Evolutionary conservation across 1,284 basidiomycete genomes (phyloP), one percentile per base, ranked within the genome.

Genomic region (Cutaneotrichosporon sp.): DNA sequence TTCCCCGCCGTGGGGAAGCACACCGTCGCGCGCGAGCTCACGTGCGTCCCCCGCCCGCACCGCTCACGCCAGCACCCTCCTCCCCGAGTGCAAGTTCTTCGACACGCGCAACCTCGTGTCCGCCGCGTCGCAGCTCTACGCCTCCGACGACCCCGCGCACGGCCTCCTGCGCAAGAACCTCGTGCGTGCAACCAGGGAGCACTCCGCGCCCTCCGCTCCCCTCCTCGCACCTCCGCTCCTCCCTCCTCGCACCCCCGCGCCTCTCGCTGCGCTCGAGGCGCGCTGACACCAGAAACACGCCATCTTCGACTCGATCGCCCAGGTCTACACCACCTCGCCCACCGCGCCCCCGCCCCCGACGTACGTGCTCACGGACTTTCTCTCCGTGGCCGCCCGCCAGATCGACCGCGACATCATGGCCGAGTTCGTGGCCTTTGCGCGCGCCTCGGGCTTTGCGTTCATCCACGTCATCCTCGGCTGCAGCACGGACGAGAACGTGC

Each of bases 1-100:
- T 74, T 71, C 60, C 73, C 73, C 20, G 72, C 66, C 2, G 69
- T 73, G 11, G 73, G 73, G 49, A 75, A 75, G 59, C 60, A 64
- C 11, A 61, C 69, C 7, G 67, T 70, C 13, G 72, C 72, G 2
- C 53, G 62, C 36, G 69, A 71, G 60, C 63, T 75, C 3, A 58
- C 62, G 73, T 75, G 46, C 64, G 24, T 49, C 25, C 46, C 13
- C 25, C n/a, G n/a, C n/a, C n/a, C n/a, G n/a, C n/a, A n/a, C 14
- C 7, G 24, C 22, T 49, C 10, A 43, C 51, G 18, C 29, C 53
- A 72, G 73, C 24, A 66, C 69, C 42, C 63, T 71, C 24, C 61
- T 75, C 6, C 72, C 73, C 18, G 71, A 73, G 54, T 62, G 72
- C 36, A 59, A 59, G 34, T 59, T 73, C 31, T 57, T 73, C 49